Conservation (phyloP, 2,329 filamentous ascomycete genomes). For the Pezicula radicicola region DNA sequence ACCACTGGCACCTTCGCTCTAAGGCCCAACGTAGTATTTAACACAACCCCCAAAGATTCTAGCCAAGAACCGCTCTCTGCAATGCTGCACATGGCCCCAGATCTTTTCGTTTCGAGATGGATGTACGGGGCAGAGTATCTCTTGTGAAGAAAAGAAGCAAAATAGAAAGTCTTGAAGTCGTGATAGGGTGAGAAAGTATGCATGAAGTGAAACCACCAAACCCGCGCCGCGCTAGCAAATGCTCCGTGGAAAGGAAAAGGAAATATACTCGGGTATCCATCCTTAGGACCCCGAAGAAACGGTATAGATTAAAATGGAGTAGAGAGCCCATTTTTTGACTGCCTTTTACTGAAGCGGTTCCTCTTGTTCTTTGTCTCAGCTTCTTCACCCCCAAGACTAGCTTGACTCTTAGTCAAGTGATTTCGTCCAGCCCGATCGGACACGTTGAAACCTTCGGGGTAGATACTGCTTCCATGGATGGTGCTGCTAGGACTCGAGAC, state of each 20-base stretch:
- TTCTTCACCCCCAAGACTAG: conserved; percentile 43
- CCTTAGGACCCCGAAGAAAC: neutral
- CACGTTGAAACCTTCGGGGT: conserved; percentile 48
- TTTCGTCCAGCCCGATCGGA: conserved; percentile 53
- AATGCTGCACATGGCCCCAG: conserved; percentile 7
- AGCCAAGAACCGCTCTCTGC: conserved; percentile 8
- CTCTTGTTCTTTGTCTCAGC: conserved; percentile 42
- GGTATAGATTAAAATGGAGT: conserved; percentile 67
- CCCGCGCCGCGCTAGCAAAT: conserved; percentile 34
- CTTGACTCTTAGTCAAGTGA: conserved; percentile 58
- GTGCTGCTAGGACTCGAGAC: conserved; percentile 74
- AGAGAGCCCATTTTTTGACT: conserved; percentile 91
- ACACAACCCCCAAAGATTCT: conserved; percentile 7
- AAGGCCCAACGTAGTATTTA: neutral
- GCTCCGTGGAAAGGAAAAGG: conserved; percentile 27
- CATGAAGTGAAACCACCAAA: conserved; percentile 20
- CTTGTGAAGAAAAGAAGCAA: conserved; percentile 1
- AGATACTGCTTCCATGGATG: conserved; percentile 56
- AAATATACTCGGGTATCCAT: conserved; percentile 7
- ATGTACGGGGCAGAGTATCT: neutral
- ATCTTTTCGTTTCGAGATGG: conserved; percentile 2
- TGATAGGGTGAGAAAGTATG: conserved; percentile 16
- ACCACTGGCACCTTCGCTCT: too few species aligned
- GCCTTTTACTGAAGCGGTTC: conserved; percentile 82
- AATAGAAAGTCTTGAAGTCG: conserved; percentile 15